Conservation (phyloP, 371 early-diverging fungal species). For the Massospora cicadina region DNA sequence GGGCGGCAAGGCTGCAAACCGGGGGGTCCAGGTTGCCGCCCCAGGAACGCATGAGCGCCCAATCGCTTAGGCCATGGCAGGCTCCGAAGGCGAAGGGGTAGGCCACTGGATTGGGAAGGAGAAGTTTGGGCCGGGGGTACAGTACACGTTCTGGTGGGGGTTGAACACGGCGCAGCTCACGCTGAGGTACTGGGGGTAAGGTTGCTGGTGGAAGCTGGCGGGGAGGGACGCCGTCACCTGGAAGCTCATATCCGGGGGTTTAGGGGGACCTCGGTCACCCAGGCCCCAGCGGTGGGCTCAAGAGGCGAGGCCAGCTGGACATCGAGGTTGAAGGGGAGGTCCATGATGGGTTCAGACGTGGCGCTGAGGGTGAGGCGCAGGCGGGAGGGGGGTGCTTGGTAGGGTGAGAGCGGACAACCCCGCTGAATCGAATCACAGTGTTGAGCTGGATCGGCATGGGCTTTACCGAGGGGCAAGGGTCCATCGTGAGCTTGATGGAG, state of each 20-base stretch:
- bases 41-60: too few relatives aligned
- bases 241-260: not conserved
- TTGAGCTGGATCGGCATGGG: not conserved
- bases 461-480: not conserved
- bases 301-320: not conserved
- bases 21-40: too few relatives aligned
- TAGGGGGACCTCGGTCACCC: not conserved
- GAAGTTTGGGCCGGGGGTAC: not conserved
- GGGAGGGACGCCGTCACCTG: not conserved
- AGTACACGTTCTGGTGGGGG: not conserved
- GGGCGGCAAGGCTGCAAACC: too few relatives aligned
- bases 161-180: not conserved
- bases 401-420: not conserved
- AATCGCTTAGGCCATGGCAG: too few relatives aligned
- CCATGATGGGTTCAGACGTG: not conserved
- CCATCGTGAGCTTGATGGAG: not conserved
- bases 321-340: not conserved
- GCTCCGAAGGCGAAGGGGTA: too few relatives aligned
- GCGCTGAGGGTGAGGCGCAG: not conserved
- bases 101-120: not conserved
- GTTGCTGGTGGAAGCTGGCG: not conserved
- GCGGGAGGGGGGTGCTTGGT: not conserved
- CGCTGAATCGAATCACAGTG: not conserved
- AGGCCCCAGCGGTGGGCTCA: not conserved
- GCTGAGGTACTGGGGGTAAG: not conserved